Conservation (phyloP, 1,139 yeast species). For the Hyphopichia pseudoburtonii region DNA sequence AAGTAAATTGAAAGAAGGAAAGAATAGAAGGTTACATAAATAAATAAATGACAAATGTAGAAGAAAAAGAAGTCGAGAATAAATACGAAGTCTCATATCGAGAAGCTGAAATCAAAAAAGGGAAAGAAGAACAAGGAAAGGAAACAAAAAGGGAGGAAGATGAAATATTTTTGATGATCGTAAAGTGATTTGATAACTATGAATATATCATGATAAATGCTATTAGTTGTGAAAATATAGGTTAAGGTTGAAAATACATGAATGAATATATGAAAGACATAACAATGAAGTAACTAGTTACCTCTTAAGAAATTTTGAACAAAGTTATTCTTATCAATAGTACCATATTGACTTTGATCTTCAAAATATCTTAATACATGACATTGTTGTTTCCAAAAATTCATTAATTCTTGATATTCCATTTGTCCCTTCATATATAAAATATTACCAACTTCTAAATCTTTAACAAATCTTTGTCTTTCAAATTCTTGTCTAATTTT, state of each 20-base stretch:
- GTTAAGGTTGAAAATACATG: not conserved
- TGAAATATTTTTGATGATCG: too few species aligned
- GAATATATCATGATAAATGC: too few species aligned
- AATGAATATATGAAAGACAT: not conserved
- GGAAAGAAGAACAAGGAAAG: too few species aligned
- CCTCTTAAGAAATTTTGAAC: constrained; percentile 76
- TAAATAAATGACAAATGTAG: too few species aligned
- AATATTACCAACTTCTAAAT: constrained; percentile 64
- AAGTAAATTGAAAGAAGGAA: too few species aligned
- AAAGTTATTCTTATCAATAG: constrained; percentile 52
- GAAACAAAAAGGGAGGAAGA: too few species aligned
- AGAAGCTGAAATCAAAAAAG: too few species aligned
- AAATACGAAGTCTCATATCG: too few species aligned
- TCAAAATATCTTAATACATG: constrained; percentile 83
- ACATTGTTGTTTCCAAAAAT: constrained; percentile 90
- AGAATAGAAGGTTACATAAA: too few species aligned
- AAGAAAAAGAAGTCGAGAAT: too few species aligned
- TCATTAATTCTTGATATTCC: constrained; percentile 87
- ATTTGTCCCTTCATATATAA: constrained; percentile 81
- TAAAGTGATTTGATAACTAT: too few species aligned
- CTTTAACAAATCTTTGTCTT: constrained; percentile 72
- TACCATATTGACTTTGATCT: constrained; percentile 55
- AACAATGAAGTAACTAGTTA: not conserved
- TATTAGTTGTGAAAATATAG: not conserved
- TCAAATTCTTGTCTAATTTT: constrained; percentile 89